These are phyloP conservation scores for Trypanosoma caninum DNA, from an alignment of 208 protist genomes.

Conservation along the genomic window DNA sequence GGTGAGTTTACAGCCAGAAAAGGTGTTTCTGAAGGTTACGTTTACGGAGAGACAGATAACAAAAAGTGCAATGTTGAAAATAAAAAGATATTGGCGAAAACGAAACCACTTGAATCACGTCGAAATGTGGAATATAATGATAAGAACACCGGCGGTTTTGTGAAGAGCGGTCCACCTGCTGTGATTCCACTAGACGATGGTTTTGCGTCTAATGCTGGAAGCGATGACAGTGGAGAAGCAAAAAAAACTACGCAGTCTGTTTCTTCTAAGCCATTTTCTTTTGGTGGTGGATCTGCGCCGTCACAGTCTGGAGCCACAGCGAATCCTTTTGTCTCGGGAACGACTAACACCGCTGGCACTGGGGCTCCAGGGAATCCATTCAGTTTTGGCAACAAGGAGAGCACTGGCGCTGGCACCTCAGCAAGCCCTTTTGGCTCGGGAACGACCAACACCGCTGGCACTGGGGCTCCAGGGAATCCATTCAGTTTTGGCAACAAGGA, in stretches of 20 bases:
- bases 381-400: slow-evolving; percentile 5
- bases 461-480: slow-evolving; percentile 16
- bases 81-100: background rate
- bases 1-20: background rate
- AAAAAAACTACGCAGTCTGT: slow-evolving; percentile 5
- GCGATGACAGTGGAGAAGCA: slow-evolving; percentile 41
- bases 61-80: background rate
- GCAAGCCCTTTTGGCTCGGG: too few relatives aligned
- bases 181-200: slow-evolving; percentile 61
- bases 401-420: background rate
- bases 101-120: background rate
- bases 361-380: slow-evolving; percentile 9
- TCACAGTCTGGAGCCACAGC: too few relatives aligned
- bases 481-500: slow-evolving; percentile 34
- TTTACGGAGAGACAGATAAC: background rate
- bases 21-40: background rate
- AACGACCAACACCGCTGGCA: too few relatives aligned
- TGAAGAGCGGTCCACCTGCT: slow-evolving; percentile 47
- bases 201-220: slow-evolving; percentile 62
- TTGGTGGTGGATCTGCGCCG: slow-evolving; percentile 5
- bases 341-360: slow-evolving; percentile 3
- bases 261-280: slow-evolving; percentile 21
- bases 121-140: background rate
- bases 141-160: slow-evolving; percentile 25
- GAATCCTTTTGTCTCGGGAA: too few relatives aligned